phyloP scores from a whole-genome alignment of 2,329 filamentous ascomycete genomes.

The Aspergillus proliferans region DNA sequence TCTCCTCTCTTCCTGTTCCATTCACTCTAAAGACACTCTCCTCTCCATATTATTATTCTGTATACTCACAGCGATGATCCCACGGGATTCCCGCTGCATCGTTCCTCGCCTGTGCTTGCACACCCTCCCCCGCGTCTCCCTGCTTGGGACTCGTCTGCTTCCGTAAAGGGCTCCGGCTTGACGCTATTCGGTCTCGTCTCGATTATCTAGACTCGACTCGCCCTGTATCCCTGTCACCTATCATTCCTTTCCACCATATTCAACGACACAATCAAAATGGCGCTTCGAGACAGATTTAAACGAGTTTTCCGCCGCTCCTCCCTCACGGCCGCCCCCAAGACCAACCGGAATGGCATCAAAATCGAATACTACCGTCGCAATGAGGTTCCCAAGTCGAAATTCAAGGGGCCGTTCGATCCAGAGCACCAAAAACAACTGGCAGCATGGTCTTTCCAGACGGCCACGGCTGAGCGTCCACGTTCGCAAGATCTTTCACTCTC shows the following conservation, averaged over 20 bases:
- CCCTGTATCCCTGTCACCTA: too few species aligned
- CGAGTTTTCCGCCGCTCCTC: slow-evolving; percentile 29
- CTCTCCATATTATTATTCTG: not conserved
- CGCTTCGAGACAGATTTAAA: slow-evolving; percentile 33
- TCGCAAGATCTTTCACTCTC: slow-evolving; percentile 34
- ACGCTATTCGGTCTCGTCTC: slow-evolving; percentile 3
- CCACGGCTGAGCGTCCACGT: slow-evolving; percentile 28
- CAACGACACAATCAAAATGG: slow-evolving; percentile 22
- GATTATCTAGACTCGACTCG: too few species aligned
- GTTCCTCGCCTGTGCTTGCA: slow-evolving; percentile 28
- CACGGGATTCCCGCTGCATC: slow-evolving; percentile 9
- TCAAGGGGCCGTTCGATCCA: slow-evolving; percentile 43
- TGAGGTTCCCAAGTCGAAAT: slow-evolving; percentile 45
- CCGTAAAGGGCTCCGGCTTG: slow-evolving; percentile 15
- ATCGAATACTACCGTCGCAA: slow-evolving; percentile 44
- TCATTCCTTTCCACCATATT: not conserved
- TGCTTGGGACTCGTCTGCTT: slow-evolving; percentile 23
- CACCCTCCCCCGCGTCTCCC: slow-evolving; percentile 23
- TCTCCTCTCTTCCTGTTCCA: not conserved
- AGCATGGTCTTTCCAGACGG: slow-evolving; percentile 39
- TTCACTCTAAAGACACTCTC: slow-evolving; percentile 2
- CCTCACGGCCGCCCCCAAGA: slow-evolving; percentile 11
- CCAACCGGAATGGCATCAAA: slow-evolving; percentile 31
- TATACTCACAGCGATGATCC: slow-evolving; percentile 23
- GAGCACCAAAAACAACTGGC: slow-evolving; percentile 39